Evolutionary conservation across 2,329 filamentous ascomycete species (phyloP), one percentile per base, ranked within the genome.

Genomic region (Phyllosticta citrichinensis): DNA sequence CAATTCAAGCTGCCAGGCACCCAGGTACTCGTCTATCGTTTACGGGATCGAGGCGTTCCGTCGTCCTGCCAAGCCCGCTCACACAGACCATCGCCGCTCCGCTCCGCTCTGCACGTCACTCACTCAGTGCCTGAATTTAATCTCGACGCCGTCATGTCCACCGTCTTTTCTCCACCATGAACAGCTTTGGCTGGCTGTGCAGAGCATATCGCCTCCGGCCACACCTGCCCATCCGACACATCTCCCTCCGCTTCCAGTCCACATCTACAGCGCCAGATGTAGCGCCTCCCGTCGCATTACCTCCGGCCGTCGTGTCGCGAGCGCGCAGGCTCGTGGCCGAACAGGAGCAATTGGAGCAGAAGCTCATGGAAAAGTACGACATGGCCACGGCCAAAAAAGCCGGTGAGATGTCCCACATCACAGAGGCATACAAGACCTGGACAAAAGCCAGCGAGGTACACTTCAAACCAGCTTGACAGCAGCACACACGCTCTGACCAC

Each of bases 361-460:
- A 78, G 65, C 76, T 86, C 27, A 76, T 77, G 20, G 74, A 79
- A 63, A 76, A 78, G 55, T 87, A 84, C 66, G 81, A 86, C 64
- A 73, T 79, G 10, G 75, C 75, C 56, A 73, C 78, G 6, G 84
- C 84, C 52, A 86, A 83, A 72, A 79, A 80, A 64, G 68, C 81
- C 30, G 83, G 82, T 51, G 81, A 85, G 66, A 74, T 85, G 57
- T 75, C 78, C 17, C 70, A 76, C 20, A 77, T 84, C 4, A 76
- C 79, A 40, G 72, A 76, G 50, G 80, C 81, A 3, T 68, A 86
- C 63, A 75, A 78, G 64, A 77, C 81, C 66, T 86, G 82, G 78
- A 80, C 85, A 56, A 77, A 79, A 63, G 81, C 83, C 55, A 80
- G 80, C 58, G 79, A 84, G 71, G 81, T 83, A 74, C 66, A 58